Base-by-base conservation (phyloP, 2,329 filamentous ascomycete genomes). In the Pyrenochaeta sp. region DNA sequence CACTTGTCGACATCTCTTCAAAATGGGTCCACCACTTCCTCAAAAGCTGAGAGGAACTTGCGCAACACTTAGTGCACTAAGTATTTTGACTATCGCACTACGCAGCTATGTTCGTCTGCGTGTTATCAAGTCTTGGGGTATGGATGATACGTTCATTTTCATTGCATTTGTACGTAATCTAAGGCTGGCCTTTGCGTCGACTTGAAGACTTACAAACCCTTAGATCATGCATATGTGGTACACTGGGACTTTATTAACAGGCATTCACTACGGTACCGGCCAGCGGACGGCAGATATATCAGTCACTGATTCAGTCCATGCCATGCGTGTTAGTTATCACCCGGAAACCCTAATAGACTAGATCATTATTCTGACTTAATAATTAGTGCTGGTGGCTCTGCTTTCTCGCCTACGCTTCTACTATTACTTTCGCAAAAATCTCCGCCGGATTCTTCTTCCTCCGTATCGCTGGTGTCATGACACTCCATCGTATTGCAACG, bases 371-470 rank as follows among this genome's bases (percentile, higher is more conserved):
- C 35, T 47, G n/a, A 51, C 43, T 23, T 18, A 20, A 23, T 23
- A 3, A 18, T 10, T 21, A 52, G 49, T 60, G 56, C 40, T 60
- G 56, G 56, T 60, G 46, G 45, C 44, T 60, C 2, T 60, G 53
- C 45, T 60, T 60, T 35, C 46, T 60, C 7, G 49, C 49, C 29
- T 60, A 56, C 27, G 37, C 53, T 2, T 48, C 42, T 7, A 53
- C 53, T 5, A 60, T 60, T 35, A 56, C 56, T 0, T 30, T 60
- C 4, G 57, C 57, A 11, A 82, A 81, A 51, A 69, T 81, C 17
- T 80, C 81, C 1, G 79, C 83, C 41, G 78, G 62, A 10, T 66
- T 82, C n/a, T 81, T 82, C 46, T 74, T 84, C 33, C 74, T 83
- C 14, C 78, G 81, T 45, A 75, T 84, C 27, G 78, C 79, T 1